Percentiles rank a stretch among this genome's conserved stretches.
Conservation (phyloP, 2,329 filamentous ascomycete genomes). For the Corniculantispora saksenae region DNA sequence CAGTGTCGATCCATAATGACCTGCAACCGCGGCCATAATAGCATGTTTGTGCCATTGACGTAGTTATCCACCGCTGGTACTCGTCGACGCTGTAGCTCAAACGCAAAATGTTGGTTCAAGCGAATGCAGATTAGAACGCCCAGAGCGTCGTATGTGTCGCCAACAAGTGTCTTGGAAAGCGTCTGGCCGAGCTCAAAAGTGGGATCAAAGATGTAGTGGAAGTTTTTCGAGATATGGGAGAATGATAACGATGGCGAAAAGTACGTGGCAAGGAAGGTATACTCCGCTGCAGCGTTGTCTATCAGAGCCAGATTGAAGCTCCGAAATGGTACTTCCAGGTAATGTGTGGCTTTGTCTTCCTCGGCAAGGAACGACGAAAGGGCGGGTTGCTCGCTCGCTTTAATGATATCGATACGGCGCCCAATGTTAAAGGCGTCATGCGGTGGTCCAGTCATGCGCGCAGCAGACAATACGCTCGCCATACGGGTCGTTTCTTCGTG, state of each 20-base stretch:
- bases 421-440: conserved; percentile 91
- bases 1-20: conserved; percentile 91
- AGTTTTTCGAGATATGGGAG: conserved; percentile 77
- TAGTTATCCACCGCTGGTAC: conserved; percentile 88
- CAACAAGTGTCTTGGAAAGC: conserved; percentile 74
- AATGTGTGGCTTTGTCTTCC: conserved; percentile 82
- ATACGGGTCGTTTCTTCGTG: conserved; percentile 73
- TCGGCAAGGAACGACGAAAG: conserved; percentile 88
- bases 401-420: conserved; percentile 79
- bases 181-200: conserved; percentile 81
- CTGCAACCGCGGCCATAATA: conserved; percentile 94
- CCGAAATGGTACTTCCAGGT: conserved; percentile 86
- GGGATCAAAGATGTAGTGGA: conserved; percentile 84
- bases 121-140: conserved; percentile 90
- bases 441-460: conserved; percentile 51
- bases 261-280: conserved; percentile 88
- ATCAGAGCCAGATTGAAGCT: conserved; percentile 93
- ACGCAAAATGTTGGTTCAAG: conserved; percentile 90
- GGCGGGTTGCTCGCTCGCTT: conserved; percentile 70
- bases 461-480: conserved; percentile 55
- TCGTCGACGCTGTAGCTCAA: conserved; percentile 88
- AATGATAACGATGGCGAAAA: conserved; percentile 79
- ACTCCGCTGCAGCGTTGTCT: conserved; percentile 93
- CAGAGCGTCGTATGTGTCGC: conserved; percentile 78
- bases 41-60: conserved; percentile 92